These are phyloP conservation scores for Pulicaria dysenterica DNA, from an alignment of 129 eudicot genomes.

Conservation along the genomic window DNA sequence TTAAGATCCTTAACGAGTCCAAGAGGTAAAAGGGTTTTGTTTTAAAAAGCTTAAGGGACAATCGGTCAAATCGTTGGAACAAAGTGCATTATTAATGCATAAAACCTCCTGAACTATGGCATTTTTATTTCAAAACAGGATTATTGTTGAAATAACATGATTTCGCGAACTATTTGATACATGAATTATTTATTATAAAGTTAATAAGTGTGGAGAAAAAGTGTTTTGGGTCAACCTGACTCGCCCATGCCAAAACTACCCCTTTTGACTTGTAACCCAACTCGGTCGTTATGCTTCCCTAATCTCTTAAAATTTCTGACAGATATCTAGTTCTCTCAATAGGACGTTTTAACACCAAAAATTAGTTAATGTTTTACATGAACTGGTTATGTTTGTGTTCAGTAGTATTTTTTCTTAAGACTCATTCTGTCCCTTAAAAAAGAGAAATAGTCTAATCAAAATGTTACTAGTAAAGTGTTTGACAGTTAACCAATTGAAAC, in stretches of 20 bases:
- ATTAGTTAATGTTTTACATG: background rate
- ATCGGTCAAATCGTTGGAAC: background rate
- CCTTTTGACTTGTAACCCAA: slow-evolving; percentile 4
- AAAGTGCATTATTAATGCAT: background rate
- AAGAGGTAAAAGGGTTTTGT: background rate
- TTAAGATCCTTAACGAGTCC: background rate
- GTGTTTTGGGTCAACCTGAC: background rate
- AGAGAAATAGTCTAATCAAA: background rate
- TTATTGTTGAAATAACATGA: background rate
- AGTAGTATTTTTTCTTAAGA: background rate
- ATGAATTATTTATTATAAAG: background rate
- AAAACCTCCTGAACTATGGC: slow-evolving; percentile 8
- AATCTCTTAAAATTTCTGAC: background rate
- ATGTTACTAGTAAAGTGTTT: background rate
- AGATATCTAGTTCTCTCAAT: slow-evolving; percentile 2
- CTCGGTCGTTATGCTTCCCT: background rate
- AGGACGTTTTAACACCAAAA: background rate
- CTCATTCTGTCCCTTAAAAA: background rate
- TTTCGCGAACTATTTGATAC: background rate
- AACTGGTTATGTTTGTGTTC: slow-evolving; percentile 14
- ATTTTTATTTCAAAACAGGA: background rate
- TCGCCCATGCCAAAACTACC: background rate
- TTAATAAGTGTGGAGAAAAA: background rate
- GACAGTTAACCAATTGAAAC: slow-evolving; percentile 13
- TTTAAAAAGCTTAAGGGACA: background rate